Base-by-base conservation (phyloP, 2,329 filamentous ascomycete genomes). In the Capronia epimyces region DNA sequence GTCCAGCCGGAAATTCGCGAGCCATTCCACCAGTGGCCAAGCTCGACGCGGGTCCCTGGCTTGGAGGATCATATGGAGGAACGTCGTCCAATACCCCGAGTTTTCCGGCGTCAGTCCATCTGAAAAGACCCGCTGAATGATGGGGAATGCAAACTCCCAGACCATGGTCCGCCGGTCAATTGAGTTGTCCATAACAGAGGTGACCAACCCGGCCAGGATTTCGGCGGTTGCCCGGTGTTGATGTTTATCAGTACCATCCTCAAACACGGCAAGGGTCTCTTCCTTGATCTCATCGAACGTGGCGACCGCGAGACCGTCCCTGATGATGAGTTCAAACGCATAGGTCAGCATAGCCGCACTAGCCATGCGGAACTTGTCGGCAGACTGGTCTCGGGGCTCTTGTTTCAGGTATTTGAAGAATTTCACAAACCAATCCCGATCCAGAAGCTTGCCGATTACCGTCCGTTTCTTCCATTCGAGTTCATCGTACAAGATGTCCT, bases 321-420 rank as follows among this genome's bases (percentile, higher is more conserved):
- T 66, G 60, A 94, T 82, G 73, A 96, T 86, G 22, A 98, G 75
- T 60, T 96, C 89, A 62, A 98, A 94, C 0, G 89, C 81, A 64
- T 95, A 88, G 65, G 91, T 87, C 32, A 98, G 75, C 60, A 96
- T 79, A 67, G 94, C 86, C 0, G 89, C 86, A 63, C 86, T 90
- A 27, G 85, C 83, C 78, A 95, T 90, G 48, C 90, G 81, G 73
- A 98, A 97, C 46, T 91, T 81, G 66, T 98, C 91, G 0, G 86
- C 78, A 3, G 78, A 79, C 0, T 81, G 70, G 65, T 97, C 91
- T 39, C 91, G 83, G 2, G 93, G 91, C 67, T 97, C 91, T 69
- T 97, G 93, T 71, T 96, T 97, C 72, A 97, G 79, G 65, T 91
- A 97, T 20, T 84, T 86, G 64, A 98, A 98, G 68, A 85, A 91